phyloP scores from a whole-genome alignment of 352 stramenopile species.

The Phytophthora colocasiae region DNA sequence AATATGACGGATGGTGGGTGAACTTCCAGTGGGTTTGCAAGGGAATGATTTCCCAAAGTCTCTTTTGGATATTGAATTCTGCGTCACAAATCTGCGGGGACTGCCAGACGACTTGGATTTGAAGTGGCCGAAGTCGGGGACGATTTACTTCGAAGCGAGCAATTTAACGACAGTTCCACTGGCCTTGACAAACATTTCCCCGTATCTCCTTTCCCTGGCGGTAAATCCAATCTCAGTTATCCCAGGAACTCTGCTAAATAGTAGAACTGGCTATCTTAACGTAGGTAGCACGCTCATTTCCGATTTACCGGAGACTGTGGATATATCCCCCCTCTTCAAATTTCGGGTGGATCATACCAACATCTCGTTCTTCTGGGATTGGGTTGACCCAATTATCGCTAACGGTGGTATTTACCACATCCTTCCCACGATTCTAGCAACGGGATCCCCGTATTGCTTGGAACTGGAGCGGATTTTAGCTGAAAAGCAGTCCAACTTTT shows the following conservation, averaged over 20 bases:
- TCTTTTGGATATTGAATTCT: slow-evolving; percentile 47
- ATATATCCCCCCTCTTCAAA: slow-evolving; percentile 5
- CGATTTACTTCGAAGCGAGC: slow-evolving; percentile 18
- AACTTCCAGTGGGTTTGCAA: slow-evolving; percentile 41
- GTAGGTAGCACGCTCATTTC: slow-evolving; percentile 24
- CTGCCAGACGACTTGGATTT: slow-evolving; percentile 44
- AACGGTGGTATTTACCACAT: not conserved
- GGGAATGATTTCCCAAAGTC: slow-evolving; percentile 32
- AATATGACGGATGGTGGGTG: slow-evolving; percentile 31
- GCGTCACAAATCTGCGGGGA: slow-evolving; percentile 34
- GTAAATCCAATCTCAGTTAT: slow-evolving; percentile 23
- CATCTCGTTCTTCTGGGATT: slow-evolving; percentile 27
- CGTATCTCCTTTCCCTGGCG: slow-evolving; percentile 15
- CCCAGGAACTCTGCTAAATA: slow-evolving; percentile 1
- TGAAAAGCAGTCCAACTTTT: not conserved
- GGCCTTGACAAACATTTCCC: slow-evolving; percentile 13
- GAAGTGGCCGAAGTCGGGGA: slow-evolving; percentile 35
- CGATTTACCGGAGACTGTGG: slow-evolving; percentile 8
- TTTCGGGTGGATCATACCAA: slow-evolving; percentile 23
- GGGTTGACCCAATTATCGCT: slow-evolving; percentile 13
- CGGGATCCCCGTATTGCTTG: slow-evolving; percentile 11
- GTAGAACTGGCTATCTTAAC: slow-evolving; percentile 9
- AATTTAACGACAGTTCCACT: slow-evolving; percentile 11
- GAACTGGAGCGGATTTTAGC: slow-evolving; percentile 10
- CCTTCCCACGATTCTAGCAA: slow-evolving; percentile 12